A percentile compares a stretch with the other conserved stretches of the same genome.
phyloP scores from a whole-genome alignment of 2,329 filamentous ascomycete genomes.

The Plectosphaerella sp. region DNA sequence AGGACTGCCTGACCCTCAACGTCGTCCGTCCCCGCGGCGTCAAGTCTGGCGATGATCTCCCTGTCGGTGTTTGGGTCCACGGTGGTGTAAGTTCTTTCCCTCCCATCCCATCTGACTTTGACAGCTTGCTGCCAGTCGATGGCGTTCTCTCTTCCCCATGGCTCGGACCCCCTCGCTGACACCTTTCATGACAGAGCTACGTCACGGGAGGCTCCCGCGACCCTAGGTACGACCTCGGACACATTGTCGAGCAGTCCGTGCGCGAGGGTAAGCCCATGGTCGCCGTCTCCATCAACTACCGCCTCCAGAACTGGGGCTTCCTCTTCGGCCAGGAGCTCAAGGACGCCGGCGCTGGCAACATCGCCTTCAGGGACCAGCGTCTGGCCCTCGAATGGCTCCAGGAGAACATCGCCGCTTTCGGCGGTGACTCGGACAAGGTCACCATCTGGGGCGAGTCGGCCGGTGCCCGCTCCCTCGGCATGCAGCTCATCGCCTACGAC shows the following conservation, averaged over 20 bases:
- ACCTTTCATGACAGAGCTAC: conserved; percentile 3
- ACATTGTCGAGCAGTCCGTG: conserved; percentile 47
- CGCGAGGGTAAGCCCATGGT: conserved; percentile 43
- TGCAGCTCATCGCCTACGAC: conserved; percentile 46
- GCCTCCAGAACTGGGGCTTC: conserved; percentile 48
- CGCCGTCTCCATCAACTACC: conserved; percentile 46
- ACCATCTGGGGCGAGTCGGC: conserved; percentile 52
- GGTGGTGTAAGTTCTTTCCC: conserved; percentile 25
- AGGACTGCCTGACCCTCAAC: conserved; percentile 25
- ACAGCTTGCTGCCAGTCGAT: not conserved
- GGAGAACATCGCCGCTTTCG: conserved; percentile 45
- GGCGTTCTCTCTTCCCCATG: too few relatives aligned
- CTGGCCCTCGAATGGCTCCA: conserved; percentile 45
- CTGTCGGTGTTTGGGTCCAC: conserved; percentile 58
- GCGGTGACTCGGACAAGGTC: conserved; percentile 40
- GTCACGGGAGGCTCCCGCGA: conserved; percentile 25
- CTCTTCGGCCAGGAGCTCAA: conserved; percentile 38
- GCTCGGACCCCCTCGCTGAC: too few relatives aligned
- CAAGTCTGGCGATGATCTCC: conserved; percentile 36
- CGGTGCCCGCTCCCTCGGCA: conserved; percentile 43
- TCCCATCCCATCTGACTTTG: not conserved
- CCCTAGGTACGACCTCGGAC: conserved; percentile 56
- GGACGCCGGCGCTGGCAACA: conserved; percentile 40
- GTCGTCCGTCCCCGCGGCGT: conserved; percentile 19
- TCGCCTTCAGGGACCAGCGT: conserved; percentile 46